Evolutionary conservation across 2,329 filamentous ascomycete species (phyloP), one percentile per base, ranked within the genome.

Genomic region (Sclerotinia sclerotiorum): DNA sequence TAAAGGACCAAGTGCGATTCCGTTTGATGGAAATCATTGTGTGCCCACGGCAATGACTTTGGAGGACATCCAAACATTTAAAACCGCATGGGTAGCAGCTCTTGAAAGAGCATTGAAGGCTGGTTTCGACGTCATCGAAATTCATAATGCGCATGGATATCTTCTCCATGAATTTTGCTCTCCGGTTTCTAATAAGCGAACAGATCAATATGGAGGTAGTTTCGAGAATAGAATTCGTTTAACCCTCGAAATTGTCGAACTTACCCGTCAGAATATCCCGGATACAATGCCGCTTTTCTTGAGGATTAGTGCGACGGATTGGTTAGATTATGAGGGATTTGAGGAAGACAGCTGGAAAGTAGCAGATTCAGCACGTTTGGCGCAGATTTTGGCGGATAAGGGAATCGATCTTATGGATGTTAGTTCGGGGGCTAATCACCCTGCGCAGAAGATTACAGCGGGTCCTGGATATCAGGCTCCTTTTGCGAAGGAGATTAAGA

Each of bases 121-220:
- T 1, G 93, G 92, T 0, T 72, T 77, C 29, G 92, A 97, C 76
- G 85, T 88, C 10, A 88, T 96, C 69, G 92, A 96, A 78, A 87
- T 96, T 63, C 92, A 95, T 80, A 86, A 84, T 73, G 92, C 91
- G 0, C 92, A 95, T 74, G 91, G 92, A 0, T 95, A 94, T 76
- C 84, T 95, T 0, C 80, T 94, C 0, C 87, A 88, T 73, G 80
- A 82, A 2, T 95, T 94, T 81, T 70, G 93, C 3, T 88, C 86
- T 0, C 90, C 91, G 0, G 84, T 84, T 0, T 83, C 83, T n/a
- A 95, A 95, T 79, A 81, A 85, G 62, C 84, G 92, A 21, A 90
- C 83, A 0, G 89, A 91, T 75, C 74, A 83, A 68, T 92, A 91
- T 73, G 89, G 89, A 27, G 89, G 89, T 1, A 85, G 81, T 57